Evolutionary conservation across 116 monocot species (phyloP), one percentile per base, ranked within the genome.

Genomic region (Dioscorea cayenensis): DNA sequence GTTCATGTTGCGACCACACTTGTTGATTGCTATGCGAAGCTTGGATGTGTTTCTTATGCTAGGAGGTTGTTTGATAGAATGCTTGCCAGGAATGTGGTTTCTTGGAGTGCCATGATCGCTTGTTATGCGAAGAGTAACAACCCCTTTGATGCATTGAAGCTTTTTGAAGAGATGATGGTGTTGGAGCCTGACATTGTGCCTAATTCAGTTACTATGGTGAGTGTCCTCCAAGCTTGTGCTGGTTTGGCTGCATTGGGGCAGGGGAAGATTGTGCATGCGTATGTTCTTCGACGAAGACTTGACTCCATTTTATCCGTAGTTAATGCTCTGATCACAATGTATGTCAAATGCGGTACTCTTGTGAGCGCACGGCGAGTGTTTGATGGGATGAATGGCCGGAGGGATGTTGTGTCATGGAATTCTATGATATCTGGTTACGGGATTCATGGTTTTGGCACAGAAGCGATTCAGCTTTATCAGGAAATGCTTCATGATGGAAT

Each of bases 341-440:
- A 99, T 67, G 66, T 58, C 3, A 99, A 89, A 61, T 84, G 90
- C 32, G 99, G 91, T 28, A 71, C 58, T 23, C 60, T 94, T 52
- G 89, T 80, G 3, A 37, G 35, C 6, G 87, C 78, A 1, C 71
- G 71, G 1, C 68, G 70, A n/a, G 55, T 91, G 1, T 99, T 99
- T 64, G 61, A 89, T 20, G 50, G 43, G 5, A 77, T 85, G 70
- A 69, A 71, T 20, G 49, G 64, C 0, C 68, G 58, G 28, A 91
- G 78, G 77, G 86, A 94, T 70, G 91, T 91, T 14, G 87, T 94
- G 17, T 83, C 99, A 2, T 99, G 94, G 99, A 99, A 94, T 74
- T 86, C 91, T 1, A 66, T 93, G 64, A 88, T 99, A 28, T 86
- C 86, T 5, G 85, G 83, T 3, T 87, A 78, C 59, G 89, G 82